Percentiles rank a stretch among this genome's conserved stretches.
Evolutionary conservation across 1,139 yeast genomes (phyloP).

Genomic region (Saccharomyces hybrid): DNA sequence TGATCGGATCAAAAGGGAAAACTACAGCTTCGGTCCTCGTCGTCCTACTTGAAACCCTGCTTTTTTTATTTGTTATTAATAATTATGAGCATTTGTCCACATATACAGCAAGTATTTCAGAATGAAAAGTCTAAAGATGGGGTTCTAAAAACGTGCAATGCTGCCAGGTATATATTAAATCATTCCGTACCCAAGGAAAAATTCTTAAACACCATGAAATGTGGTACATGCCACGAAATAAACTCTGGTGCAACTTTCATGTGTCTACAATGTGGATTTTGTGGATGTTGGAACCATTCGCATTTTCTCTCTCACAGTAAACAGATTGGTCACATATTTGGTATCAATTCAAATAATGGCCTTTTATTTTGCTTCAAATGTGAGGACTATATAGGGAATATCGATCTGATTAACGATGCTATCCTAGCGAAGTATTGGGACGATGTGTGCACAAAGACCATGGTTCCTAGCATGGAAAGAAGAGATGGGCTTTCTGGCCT

Average conservation of each 20-base stretch:
- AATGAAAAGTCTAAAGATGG: slow-evolving; percentile 24
- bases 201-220: slow-evolving; percentile 19
- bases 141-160: slow-evolving; percentile 24
- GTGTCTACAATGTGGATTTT: slow-evolving; percentile 78
- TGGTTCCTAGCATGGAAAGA: slow-evolving; percentile 52
- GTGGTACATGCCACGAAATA: slow-evolving; percentile 28
- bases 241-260: slow-evolving; percentile 46
- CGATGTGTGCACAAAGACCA: slow-evolving; percentile 31
- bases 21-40: background rate
- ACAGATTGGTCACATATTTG: slow-evolving; percentile 61
- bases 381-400: slow-evolving; percentile 58
- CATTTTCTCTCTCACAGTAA: slow-evolving; percentile 62
- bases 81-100: slow-evolving; percentile 7
- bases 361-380: slow-evolving; percentile 72
- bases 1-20: background rate
- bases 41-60: background rate
- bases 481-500: slow-evolving; percentile 76
- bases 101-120: slow-evolving; percentile 24
- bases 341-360: slow-evolving; percentile 41
- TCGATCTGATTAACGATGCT: slow-evolving; percentile 19
- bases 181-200: slow-evolving; percentile 19
- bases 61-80: background rate
- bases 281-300: slow-evolving; percentile 56
- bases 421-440: slow-evolving; percentile 24
- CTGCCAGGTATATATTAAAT: slow-evolving; percentile 20